Conservation (phyloP, 1,284 basidiomycete genomes). For the Phellopilus nigrolimitatus region DNA sequence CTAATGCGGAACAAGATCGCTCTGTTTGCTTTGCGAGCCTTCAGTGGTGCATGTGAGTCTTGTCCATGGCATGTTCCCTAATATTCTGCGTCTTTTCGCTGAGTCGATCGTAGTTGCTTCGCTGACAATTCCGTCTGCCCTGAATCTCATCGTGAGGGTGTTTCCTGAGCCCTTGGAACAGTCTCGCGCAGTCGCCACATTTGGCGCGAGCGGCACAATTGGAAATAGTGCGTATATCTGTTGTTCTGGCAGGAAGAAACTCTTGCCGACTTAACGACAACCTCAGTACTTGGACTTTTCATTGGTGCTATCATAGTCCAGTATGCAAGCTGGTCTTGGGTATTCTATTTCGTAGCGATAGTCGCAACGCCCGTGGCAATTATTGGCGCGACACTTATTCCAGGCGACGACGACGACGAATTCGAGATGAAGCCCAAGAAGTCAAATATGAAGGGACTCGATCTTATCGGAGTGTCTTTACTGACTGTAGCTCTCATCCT, state of each 20-base stretch:
- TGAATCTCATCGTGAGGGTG: too few species aligned
- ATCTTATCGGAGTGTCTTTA: conserved; percentile 6
- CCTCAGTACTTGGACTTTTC: too few species aligned
- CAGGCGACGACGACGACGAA: conserved; percentile 16
- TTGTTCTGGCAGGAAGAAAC: too few species aligned
- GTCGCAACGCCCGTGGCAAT: conserved; percentile 29
- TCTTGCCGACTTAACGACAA: too few species aligned
- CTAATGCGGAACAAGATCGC: conserved; percentile 38
- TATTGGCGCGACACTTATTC: conserved; percentile 30
- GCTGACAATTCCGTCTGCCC: too few species aligned
- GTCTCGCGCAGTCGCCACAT: conserved; percentile 40
- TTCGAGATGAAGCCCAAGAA: not conserved
- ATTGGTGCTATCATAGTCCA: too few species aligned
- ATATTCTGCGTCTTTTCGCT: conserved; percentile 41
- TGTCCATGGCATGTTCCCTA: conserved; percentile 46
- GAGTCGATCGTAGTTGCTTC: too few species aligned
- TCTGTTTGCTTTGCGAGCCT: conserved; percentile 39
- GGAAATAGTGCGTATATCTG: conserved; percentile 36
- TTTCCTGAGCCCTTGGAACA: conserved; percentile 40
- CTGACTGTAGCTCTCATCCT: conserved; percentile 21
- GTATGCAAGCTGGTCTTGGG: conserved; percentile 35
- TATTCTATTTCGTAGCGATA: conserved; percentile 36
- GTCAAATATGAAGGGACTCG: conserved; percentile 9
- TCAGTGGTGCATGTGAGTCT: conserved; percentile 39
- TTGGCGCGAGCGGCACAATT: conserved; percentile 41